Evolutionary conservation across 352 stramenopile species (phyloP).

Genomic region (Phytophthora podocarpi): DNA sequence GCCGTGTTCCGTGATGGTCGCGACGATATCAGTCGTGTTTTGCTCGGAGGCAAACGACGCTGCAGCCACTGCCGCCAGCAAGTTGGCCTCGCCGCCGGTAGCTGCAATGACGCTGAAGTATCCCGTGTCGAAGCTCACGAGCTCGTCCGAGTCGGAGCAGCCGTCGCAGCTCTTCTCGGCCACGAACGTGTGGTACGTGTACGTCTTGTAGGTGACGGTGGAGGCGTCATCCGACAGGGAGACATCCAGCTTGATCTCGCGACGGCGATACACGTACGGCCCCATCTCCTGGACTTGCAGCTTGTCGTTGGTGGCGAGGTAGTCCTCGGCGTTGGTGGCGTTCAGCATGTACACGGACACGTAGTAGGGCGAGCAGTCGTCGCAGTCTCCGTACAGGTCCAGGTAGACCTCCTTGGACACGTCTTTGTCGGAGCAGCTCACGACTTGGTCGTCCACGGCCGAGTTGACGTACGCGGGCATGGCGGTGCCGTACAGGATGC

Average conservation of each 20-base stretch:
- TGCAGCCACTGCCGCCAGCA: slow-evolving; percentile 48
- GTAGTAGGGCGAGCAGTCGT: slow-evolving; percentile 82
- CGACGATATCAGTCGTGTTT: slow-evolving; percentile 23
- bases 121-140: slow-evolving; percentile 60
- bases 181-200: slow-evolving; percentile 77
- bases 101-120: slow-evolving; percentile 75
- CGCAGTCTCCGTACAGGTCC: slow-evolving; percentile 74
- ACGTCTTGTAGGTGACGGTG: slow-evolving; percentile 74
- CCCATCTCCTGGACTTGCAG: slow-evolving; percentile 70
- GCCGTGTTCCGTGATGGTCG: slow-evolving; percentile 45
- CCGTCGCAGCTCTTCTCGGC: slow-evolving; percentile 49
- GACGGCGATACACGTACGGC: slow-evolving; percentile 73
- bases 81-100: slow-evolving; percentile 65
- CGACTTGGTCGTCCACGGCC: slow-evolving; percentile 42
- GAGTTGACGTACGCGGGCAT: slow-evolving; percentile 58
- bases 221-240: slow-evolving; percentile 55
- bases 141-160: slow-evolving; percentile 63
- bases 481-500: slow-evolving; percentile 58
- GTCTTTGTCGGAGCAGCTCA: slow-evolving; percentile 46
- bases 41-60: slow-evolving; percentile 47
- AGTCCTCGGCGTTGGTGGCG: slow-evolving; percentile 73
- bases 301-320: slow-evolving; percentile 53
- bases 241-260: slow-evolving; percentile 68
- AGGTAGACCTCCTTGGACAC: slow-evolving; percentile 49
- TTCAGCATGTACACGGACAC: slow-evolving; percentile 72